Evolutionary conservation across 371 early-diverging fungal genomes (phyloP), one percentile per base, ranked within the genome.

Genomic region (Mortierella polycephala): DNA sequence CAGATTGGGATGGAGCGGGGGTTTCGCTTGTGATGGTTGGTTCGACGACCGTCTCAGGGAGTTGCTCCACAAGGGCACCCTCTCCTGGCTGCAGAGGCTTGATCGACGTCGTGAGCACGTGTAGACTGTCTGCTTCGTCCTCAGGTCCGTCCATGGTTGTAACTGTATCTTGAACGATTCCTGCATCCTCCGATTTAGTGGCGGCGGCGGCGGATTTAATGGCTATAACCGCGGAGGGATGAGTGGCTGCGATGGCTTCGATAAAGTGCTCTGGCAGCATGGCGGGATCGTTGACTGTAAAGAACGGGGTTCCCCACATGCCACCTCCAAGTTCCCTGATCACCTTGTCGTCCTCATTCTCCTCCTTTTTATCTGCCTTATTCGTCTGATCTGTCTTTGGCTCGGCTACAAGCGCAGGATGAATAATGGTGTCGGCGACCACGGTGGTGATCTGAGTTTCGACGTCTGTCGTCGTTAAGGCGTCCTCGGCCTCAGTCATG

Each of bases 271-370:
- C 61, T 8, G 77, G 69, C 42, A 77, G 18, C 23, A 20, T 42
- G 12, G 45, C 50, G 12, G 71, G 61, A 39, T 77, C 77, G 56
- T 68, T 67, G 40, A 72, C 56, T 46, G 59, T 14, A 51, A 77
- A 68, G 23, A 57, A 60, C 12, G 77, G 71, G 5, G 77, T 62
- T 10, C 71, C 77, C 69, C 72, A 71, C 68, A 71, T 62, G 11
- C 71, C 71, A 14, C 67, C 55, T 12, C 71, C 71, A 7, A 67
- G 42, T 30, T 41, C 41, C 20, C 62, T 45, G 49, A 76, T 76
- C 39, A 50, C 64, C 60, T 39, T 59, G 52, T 76, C 77, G 20
- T 71, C 72, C 59, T 75, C 75, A 40, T 73, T 63, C 41, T 75
- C 67, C 7, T 60, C 61, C 49, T 30, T 11, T 45, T 55, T 30